These are phyloP conservation scores for Astrephomene gubernaculifera DNA, from an alignment of 139 green algal species.

Conservation along the genomic window DNA sequence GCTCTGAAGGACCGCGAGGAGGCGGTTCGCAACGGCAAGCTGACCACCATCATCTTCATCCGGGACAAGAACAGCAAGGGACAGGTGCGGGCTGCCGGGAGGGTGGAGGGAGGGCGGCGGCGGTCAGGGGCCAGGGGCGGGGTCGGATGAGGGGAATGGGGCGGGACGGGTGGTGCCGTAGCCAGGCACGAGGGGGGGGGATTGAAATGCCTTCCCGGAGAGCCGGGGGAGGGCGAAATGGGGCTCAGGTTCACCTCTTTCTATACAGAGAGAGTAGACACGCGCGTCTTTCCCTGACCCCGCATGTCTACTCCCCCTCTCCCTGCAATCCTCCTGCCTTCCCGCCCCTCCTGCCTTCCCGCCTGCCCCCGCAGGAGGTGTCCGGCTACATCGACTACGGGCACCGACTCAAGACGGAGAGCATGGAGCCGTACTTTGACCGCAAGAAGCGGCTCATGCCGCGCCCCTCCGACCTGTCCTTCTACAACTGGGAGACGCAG, in stretches of 20 bases:
- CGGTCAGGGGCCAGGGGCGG: no score
- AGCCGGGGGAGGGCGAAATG: no score
- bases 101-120: no score
- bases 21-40: conserved; percentile 86
- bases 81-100: conserved; percentile 58
- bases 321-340: background rate
- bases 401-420: conserved; percentile 73
- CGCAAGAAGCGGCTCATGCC: conserved; percentile 82
- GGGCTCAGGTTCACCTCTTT: no score
- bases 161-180: no score
- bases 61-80: conserved; percentile 82
- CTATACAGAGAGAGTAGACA: no score
- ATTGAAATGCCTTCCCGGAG: no score
- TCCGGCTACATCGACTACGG: conserved; percentile 94
- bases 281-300: no score
- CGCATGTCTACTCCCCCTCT: background rate
- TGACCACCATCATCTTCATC: conserved; percentile 94
- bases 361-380: conserved; percentile 66
- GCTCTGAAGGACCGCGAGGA: conserved; percentile 82
- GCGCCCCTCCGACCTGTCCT: conserved; percentile 85
- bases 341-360: background rate
- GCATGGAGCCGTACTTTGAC: conserved; percentile 87
- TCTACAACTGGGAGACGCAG: conserved; percentile 96
- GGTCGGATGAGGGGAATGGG: no score
- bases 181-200: no score